Evolutionary conservation across 345 rosid genomes (phyloP), one percentile per base, ranked within the genome.

Genomic region (Syzygium jambos): DNA sequence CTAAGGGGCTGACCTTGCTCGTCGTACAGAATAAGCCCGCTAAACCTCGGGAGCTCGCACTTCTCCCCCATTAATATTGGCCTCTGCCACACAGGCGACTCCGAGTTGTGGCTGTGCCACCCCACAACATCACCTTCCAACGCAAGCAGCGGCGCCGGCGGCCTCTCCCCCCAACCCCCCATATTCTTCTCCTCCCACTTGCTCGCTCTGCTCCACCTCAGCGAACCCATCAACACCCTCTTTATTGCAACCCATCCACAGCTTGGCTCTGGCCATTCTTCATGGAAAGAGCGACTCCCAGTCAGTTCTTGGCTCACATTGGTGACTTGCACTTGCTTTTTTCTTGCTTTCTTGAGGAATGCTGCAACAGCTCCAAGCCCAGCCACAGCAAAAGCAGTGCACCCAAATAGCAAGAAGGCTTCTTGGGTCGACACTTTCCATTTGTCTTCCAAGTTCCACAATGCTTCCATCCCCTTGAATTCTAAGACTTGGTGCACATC

Each of bases 31-130:
- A 96, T 94, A 30, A 96, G 90, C 12, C 98, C 98, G 80, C 98
- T 95, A 86, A 94, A 93, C 88, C 93, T 92, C 0, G 98, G 98
- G 9, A 95, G 92, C 91, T 96, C 93, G 85, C 96, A 95, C 91
- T 95, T 97, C 92, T 92, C 98, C 87, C 98, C 98, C 98, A 95
- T 95, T n/a, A 95, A 90, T 56, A 95, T 95, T 13, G 98, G 98
- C 84, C 97, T 90, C 86, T 95, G 94, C 98, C 98, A 95, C 87
- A 95, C 95, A 0, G 97, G 95, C 4, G 95, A 94, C 55, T 82
- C 93, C 11, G 95, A 93, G 89, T 93, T 91, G 82, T 90, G 94
- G 88, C 95, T 95, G 30, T 85, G 93, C 96, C 92, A 80, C 83
- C 91, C 90, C 14, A 86, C 86, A 10, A 85, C 41, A 3, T 77